Conservation (phyloP, 1,284 basidiomycete species). For the Bjerkandera adusta region DNA sequence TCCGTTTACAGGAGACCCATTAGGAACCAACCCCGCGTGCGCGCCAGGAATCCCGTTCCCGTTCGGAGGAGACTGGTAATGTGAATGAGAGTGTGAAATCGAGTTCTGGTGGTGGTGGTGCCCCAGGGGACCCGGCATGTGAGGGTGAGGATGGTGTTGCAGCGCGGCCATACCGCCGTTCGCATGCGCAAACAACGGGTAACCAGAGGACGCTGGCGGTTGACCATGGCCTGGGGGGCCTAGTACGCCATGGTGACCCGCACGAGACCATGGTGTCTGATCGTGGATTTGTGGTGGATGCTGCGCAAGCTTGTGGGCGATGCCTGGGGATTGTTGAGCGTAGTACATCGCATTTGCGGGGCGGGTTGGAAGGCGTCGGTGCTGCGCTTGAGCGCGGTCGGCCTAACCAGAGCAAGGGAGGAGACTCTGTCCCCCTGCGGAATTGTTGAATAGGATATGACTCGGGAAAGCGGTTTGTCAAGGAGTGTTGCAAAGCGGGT, state of each 20-base stretch:
- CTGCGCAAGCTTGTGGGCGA: conserved; percentile 65
- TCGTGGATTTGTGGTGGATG: conserved; percentile 47
- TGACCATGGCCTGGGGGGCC: conserved; percentile 57
- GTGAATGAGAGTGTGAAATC: conserved; percentile 48
- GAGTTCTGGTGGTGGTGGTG: conserved; percentile 77
- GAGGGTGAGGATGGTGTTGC: conserved; percentile 55
- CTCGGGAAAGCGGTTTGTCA: conserved; percentile 2
- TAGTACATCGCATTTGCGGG: conserved; percentile 69
- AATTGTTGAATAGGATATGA: not conserved
- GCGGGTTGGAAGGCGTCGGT: conserved; percentile 5
- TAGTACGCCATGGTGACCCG: conserved; percentile 55
- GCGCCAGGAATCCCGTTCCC: conserved; percentile 45
- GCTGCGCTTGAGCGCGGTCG: not conserved
- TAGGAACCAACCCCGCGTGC: conserved; percentile 52
- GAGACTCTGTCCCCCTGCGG: not conserved
- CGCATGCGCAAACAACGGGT: conserved; percentile 70
- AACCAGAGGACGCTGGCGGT: conserved; percentile 67
- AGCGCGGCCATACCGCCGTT: conserved; percentile 45
- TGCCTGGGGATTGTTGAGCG: conserved; percentile 75
- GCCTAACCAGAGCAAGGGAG: not conserved
- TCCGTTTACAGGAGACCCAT: conserved; percentile 57
- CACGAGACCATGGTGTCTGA: conserved; percentile 65
- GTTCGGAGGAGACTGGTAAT: conserved; percentile 68
- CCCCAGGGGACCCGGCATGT: conserved; percentile 44
- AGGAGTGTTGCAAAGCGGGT: not conserved